Evolutionary conservation across 2,329 filamentous ascomycete genomes (phyloP), one percentile per base, ranked within the genome.

Genomic region (Aspergillus piperis): DNA sequence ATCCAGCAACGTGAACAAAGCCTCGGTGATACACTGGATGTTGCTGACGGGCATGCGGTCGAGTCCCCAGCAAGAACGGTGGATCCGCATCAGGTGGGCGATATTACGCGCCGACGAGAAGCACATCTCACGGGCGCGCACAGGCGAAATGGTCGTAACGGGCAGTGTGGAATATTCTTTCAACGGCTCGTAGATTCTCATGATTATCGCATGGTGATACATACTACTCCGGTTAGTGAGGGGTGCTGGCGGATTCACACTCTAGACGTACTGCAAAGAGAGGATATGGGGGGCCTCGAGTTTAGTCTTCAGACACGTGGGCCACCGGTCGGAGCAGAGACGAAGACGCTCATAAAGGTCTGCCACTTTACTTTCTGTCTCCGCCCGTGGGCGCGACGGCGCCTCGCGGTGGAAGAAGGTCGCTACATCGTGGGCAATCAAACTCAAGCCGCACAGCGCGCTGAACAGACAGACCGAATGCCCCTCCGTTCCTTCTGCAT

Each of bases 151-250:
- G 53, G 21, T 60, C 36, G 25, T n/a, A 47, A 21, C 48, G 66
- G 32, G 39, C 50, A 21, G 52, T 2, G 41, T 15, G 2, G 50
- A 53, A 1, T 19, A 44, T 2, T 49, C 54, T 57, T 65, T 68
- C 10, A 70, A 23, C 15, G 62, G 48, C 3, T 62, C 70, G 57
- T 72, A 77, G 1, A 78, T 63, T 1, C 66, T 65, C 32, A 77
- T 72, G 8, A 76, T 63, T n/a, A 76, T 67, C n/a, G 69, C 62
- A 53, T 79, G 71, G 47, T 76, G 75, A 47, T 77, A 72, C 63
- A 77, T 74, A 48, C 75, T 78, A 17, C 2, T 8, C 15, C 8
- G 8, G 62, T 62, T 54, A 62, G 57, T 5, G 8, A 5, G 27
- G 7, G 27, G 7, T 30, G 10, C 8, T 2, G n/a, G 1, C 1